Percentiles rank a stretch among this genome's conserved stretches.
Evolutionary conservation across 768 basidiomycete genomes (phyloP).

Genomic region (Cystofilobasidium ferigula): DNA sequence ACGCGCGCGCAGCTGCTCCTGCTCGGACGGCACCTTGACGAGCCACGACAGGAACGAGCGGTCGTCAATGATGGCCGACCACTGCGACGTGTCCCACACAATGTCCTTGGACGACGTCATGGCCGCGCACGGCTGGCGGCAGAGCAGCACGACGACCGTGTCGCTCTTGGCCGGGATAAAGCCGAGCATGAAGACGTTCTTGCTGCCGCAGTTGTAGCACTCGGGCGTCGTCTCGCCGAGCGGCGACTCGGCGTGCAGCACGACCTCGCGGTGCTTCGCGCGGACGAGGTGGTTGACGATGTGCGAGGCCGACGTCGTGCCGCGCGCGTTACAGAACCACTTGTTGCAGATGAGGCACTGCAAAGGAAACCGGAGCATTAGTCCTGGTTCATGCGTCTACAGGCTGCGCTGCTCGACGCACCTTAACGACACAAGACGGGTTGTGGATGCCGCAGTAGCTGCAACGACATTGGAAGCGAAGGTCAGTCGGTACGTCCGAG

Average conservation of each 20-base stretch:
- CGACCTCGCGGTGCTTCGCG: constrained; percentile 98
- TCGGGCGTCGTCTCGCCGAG: constrained; percentile 96
- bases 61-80: constrained; percentile 98
- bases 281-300: constrained; percentile 98
- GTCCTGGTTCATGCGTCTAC: no score
- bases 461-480: constrained; percentile 25
- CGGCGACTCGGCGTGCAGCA: constrained; percentile 86
- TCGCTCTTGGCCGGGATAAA: constrained; percentile 99
- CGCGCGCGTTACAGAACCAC: constrained; percentile 90
- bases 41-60: constrained; percentile 98
- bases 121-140: constrained; percentile 95
- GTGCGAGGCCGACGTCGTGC: constrained; percentile 94
- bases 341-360: constrained; percentile 38
- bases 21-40: constrained; percentile 91
- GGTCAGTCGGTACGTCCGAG: neutral
- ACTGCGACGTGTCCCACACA: constrained; percentile 93
- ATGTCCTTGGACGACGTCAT: constrained; percentile 83
- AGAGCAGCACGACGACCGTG: constrained; percentile 92
- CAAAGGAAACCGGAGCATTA: no score
- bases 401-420: no score
- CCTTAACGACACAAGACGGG: constrained; percentile 88
- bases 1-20: constrained; percentile 87
- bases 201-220: constrained; percentile 98
- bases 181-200: constrained; percentile 98
- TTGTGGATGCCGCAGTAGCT: constrained; percentile 99